A percentile compares a stretch with the other conserved stretches of the same genome.
phyloP scores from a whole-genome alignment of 768 basidiomycete species.

The Trametopsis cervina region DNA sequence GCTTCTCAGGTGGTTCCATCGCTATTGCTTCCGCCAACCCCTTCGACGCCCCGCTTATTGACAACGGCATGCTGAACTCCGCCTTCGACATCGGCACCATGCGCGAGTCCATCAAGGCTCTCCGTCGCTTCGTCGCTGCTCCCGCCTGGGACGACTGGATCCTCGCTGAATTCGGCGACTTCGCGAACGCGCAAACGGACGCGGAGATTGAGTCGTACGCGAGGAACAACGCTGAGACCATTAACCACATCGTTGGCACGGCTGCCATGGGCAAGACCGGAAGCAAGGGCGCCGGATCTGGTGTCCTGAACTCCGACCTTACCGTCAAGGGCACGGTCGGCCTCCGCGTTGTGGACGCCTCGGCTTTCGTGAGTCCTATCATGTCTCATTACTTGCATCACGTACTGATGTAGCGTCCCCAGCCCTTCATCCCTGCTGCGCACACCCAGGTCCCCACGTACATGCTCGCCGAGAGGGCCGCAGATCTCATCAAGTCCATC shows the following conservation, averaged over 20 bases:
- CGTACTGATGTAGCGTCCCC: background rate
- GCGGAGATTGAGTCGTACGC: conserved; percentile 7
- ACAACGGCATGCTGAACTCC: conserved; percentile 31
- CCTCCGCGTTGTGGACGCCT: conserved; percentile 5
- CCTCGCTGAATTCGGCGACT: background rate
- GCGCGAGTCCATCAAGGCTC: conserved; percentile 6
- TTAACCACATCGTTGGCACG: conserved; percentile 6
- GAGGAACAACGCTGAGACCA: conserved; percentile 2
- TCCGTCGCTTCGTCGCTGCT: background rate
- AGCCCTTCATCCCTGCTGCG: conserved; percentile 7
- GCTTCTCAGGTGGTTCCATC: conserved; percentile 10
- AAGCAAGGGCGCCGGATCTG: background rate
- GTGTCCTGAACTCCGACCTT: conserved; percentile 2
- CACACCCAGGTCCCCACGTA: conserved; percentile 6
- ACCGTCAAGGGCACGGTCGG: background rate
- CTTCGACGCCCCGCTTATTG: conserved; percentile 34
- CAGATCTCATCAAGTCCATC: conserved; percentile 6
- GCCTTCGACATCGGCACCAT: conserved; percentile 14
- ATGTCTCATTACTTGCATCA: too few relatives aligned
- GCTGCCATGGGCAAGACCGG: background rate
- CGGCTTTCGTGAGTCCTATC: conserved; percentile 4
- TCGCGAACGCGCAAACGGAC: conserved; percentile 9
- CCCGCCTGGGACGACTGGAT: background rate
- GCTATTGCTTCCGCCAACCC: conserved; percentile 29
- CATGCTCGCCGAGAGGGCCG: conserved; percentile 5